These are phyloP conservation scores for Aspergillus fijiensis DNA, from an alignment of 2,329 filamentous ascomycete genomes.

Conservation along the genomic window DNA sequence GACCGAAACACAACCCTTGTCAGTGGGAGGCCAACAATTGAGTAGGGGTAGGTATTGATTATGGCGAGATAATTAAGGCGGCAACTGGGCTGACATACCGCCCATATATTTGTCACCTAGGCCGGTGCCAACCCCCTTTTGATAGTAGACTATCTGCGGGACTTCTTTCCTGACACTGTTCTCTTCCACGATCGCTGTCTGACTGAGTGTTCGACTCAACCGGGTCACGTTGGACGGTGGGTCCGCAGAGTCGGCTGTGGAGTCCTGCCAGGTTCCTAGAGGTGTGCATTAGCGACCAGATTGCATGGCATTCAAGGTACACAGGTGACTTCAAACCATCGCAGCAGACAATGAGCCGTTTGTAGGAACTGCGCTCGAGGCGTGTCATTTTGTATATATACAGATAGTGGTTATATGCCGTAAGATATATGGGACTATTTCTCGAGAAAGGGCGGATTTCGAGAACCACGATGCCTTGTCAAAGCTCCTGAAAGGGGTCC, in stretches of 20 bases:
- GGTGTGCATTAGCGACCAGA: background rate
- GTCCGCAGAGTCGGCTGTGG: conserved; percentile 26
- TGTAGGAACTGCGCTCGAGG: conserved; percentile 8
- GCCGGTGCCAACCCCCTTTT: conserved; percentile 40
- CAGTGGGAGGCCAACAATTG: too few species aligned
- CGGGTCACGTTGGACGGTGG: conserved; percentile 43
- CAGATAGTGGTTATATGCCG: background rate
- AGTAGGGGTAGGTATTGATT: too few species aligned
- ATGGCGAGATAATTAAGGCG: too few species aligned
- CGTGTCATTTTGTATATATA: background rate
- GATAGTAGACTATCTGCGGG: conserved; percentile 44
- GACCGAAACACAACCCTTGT: background rate
- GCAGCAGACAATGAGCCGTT: conserved; percentile 38
- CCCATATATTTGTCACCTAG: conserved; percentile 23
- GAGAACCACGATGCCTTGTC: background rate
- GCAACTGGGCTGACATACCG: conserved; percentile 7
- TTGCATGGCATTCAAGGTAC: background rate
- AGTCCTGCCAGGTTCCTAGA: conserved; percentile 34
- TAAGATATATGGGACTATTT: too few species aligned
- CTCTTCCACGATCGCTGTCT: conserved; percentile 27
- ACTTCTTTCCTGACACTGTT: conserved; percentile 24
- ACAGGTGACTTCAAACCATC: conserved; percentile 24
- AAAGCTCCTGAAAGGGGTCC: background rate
- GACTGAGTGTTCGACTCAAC: conserved; percentile 36
- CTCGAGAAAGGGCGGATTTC: background rate